phyloP scores from a whole-genome alignment of 1,139 yeast genomes.

The Yamadazyma conglobata region DNA sequence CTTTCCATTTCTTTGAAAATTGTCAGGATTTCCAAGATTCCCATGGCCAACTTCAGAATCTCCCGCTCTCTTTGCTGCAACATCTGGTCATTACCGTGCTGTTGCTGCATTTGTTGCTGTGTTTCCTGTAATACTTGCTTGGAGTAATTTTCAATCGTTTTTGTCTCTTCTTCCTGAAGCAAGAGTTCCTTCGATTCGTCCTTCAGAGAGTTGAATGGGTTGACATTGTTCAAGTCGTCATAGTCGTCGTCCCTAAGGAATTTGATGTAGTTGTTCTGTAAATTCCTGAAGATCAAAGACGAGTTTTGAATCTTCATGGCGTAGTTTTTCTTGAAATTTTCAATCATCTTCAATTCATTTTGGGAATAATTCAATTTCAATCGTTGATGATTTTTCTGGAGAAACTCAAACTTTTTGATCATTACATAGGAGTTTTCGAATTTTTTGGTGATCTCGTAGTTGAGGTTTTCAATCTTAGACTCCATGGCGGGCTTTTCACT shows the following conservation, averaged over 20 bases:
- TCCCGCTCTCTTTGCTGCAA: constrained; percentile 81
- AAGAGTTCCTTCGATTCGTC: constrained; percentile 15
- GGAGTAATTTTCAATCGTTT: constrained; percentile 43
- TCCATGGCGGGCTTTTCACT: constrained; percentile 69
- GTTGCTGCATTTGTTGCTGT: constrained; percentile 42
- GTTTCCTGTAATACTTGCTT: constrained; percentile 41
- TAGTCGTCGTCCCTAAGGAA: constrained; percentile 69
- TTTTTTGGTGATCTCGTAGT: constrained; percentile 66
- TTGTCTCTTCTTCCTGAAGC: constrained; percentile 32
- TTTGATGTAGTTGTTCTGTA: constrained; percentile 86
- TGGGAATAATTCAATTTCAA: constrained; percentile 33
- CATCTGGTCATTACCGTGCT: constrained; percentile 14
- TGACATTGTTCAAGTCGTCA: constrained; percentile 23
- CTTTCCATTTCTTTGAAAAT: constrained; percentile 92
- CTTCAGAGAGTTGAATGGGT: constrained; percentile 6
- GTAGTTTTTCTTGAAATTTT: constrained; percentile 77
- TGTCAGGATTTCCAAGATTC: constrained; percentile 87
- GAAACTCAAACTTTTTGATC: constrained; percentile 63
- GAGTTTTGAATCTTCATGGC: constrained; percentile 81
- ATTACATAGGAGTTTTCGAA: constrained; percentile 76
- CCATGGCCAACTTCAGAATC: constrained; percentile 86
- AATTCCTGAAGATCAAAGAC: constrained; percentile 73
- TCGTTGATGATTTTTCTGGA: constrained; percentile 36
- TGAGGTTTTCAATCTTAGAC: constrained; percentile 67
- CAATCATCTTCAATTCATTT: constrained; percentile 63